A percentile compares a stretch with the other conserved stretches of the same genome.
Evolutionary conservation across 305 asterid species (phyloP).

Genomic region (Lippia alba): DNA sequence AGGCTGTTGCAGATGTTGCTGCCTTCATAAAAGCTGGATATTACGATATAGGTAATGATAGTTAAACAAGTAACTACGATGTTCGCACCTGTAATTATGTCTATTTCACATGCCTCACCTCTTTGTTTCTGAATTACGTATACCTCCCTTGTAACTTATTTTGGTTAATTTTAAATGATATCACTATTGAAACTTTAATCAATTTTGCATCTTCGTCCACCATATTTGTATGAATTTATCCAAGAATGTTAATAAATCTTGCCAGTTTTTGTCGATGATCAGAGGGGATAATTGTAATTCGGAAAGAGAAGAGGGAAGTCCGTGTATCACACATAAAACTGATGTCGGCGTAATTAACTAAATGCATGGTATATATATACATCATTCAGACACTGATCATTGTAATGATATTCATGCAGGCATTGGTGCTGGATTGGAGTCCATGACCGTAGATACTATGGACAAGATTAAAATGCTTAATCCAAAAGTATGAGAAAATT

Average conservation of each 20-base stretch:
- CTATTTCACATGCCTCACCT: no score
- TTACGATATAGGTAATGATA: constrained; percentile 74
- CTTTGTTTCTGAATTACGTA: no score
- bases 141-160: no score
- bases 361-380: background rate
- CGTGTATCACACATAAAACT: background rate
- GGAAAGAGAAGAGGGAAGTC: background rate
- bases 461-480: constrained; percentile 41
- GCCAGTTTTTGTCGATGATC: background rate
- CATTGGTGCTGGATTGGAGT: constrained; percentile 93
- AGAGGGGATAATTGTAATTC: background rate
- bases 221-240: no score
- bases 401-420: constrained; percentile 47
- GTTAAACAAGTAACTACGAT: no score
- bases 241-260: background rate
- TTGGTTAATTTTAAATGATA: no score
- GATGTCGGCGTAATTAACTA: background rate
- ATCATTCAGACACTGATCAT: background rate
- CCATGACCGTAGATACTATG: constrained; percentile 66
- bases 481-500: constrained; percentile 59
- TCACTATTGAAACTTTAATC: no score
- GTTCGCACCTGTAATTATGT: no score
- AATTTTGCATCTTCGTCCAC: background rate
- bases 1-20: constrained; percentile 97
- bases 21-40: constrained; percentile 91